Conservation (phyloP, 345 rosid genomes). For the Eutrema heterophyllum region DNA sequence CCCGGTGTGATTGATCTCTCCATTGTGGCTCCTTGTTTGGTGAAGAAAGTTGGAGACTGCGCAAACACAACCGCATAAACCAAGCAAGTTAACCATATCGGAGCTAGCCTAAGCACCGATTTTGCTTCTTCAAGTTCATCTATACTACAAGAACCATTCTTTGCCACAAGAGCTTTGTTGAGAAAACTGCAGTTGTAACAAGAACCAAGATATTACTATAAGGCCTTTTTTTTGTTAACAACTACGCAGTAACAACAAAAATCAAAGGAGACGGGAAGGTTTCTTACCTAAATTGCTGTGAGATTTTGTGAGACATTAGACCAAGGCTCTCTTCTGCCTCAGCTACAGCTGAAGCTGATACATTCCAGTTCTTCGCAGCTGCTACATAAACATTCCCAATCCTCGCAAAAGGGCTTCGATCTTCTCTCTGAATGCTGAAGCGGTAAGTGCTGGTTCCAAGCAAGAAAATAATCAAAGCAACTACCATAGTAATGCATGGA, state of each 20-base stretch:
- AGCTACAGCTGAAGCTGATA: constrained; percentile 23
- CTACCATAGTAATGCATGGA: constrained; percentile 51
- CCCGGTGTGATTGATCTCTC: constrained; percentile 40
- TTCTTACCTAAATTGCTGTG: constrained; percentile 46
- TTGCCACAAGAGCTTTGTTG: constrained; percentile 43
- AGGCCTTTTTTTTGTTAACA: background rate
- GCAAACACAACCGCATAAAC: constrained; percentile 46
- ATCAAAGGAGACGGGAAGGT: background rate
- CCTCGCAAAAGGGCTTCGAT: constrained; percentile 52
- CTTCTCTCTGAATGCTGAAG: constrained; percentile 35
- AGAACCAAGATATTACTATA: background rate
- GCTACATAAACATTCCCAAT: constrained; percentile 48
- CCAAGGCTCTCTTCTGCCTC: constrained; percentile 35
- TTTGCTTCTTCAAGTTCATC: constrained; percentile 62
- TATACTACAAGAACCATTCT: constrained; percentile 36
- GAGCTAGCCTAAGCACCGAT: constrained; percentile 46
- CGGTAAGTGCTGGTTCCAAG: constrained; percentile 61
- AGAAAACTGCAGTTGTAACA: constrained; percentile 39
- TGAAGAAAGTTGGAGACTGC: constrained; percentile 56
- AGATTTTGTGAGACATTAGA: constrained; percentile 27
- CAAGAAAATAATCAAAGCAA: constrained; percentile 49
- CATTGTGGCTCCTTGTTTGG: constrained; percentile 64
- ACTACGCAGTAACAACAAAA: background rate
- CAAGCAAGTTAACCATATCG: constrained; percentile 52
- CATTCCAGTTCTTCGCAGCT: constrained; percentile 52